Base-by-base conservation (phyloP, 2,329 filamentous ascomycete genomes). In the Polytolypa hystricis region DNA sequence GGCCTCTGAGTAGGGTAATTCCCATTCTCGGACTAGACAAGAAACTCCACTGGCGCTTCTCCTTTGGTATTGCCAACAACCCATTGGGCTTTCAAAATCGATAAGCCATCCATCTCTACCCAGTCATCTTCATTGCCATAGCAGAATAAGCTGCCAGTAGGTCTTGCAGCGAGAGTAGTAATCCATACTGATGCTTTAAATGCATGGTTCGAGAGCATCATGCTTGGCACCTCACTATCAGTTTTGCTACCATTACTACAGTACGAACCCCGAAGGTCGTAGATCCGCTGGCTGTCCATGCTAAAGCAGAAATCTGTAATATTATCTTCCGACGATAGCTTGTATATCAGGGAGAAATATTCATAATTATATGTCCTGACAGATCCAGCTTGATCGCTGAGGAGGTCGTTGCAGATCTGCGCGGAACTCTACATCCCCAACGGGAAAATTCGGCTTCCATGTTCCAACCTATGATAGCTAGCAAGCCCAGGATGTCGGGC, bases 401-500 rank as follows among this genome's bases (percentile, higher is more conserved):
- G 49, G 5, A 52, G 35, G n/a, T 46, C 15, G 35, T 56, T 27
- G 47, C 46, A 14, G 33, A 47, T 12, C 47, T 57, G 11, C 53
- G 57, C 40, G 34, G 16, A 46, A 32, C 4, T 54, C 50, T 28
- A 34, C 33, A 11, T 58, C 54, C 11, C 47, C 48, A 0, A 56
- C 50, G 3, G 54, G 54, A 3, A 52, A 55, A 38, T 64, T 64
- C 37, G 62, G 59, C 2, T 64, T 60, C 37, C 53, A 53, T 14
- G 39, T 55, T 16, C 46, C 47, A 3, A 62, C 57, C 1, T 60
- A 46, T 12, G 48, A 52, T 12, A 59, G 60, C 2, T 44, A 42
- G 5, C 42, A 46, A 1, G 39, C 50, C 7, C 54, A 56, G 29
- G 38, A 39, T 1, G 47, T 51, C 1, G 29, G 20, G 7, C 34